A percentile compares a stretch with the other conserved stretches of the same genome.
Evolutionary conservation across 2,329 filamentous ascomycete species (phyloP).

Genomic region (Trichoderma breve): DNA sequence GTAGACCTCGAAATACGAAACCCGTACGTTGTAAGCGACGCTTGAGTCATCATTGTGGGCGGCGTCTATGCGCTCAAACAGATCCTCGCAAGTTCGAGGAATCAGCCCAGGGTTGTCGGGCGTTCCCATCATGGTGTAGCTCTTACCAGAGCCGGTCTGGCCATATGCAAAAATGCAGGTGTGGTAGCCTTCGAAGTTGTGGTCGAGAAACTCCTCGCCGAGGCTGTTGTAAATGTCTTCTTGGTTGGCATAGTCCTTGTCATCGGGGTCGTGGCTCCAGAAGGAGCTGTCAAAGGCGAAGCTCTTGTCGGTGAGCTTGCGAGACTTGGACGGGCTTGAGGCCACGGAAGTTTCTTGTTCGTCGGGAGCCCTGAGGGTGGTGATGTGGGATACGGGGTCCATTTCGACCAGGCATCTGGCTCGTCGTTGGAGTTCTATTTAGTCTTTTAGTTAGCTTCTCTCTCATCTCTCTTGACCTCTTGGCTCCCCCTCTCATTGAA

Average conservation of each 20-base stretch:
- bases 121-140: slow-evolving; percentile 96
- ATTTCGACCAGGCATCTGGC: slow-evolving; percentile 87
- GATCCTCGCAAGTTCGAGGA: slow-evolving; percentile 89
- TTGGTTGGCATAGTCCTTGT: slow-evolving; percentile 86
- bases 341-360: slow-evolving; percentile 41
- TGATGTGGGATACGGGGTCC: slow-evolving; percentile 83
- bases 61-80: slow-evolving; percentile 88
- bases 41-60: slow-evolving; percentile 76
- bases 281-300: slow-evolving; percentile 99
- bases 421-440: slow-evolving; percentile 72
- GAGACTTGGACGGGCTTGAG: slow-evolving; percentile 54
- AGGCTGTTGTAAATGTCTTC: slow-evolving; percentile 92
- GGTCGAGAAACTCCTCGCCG: slow-evolving; percentile 94
- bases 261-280: slow-evolving; percentile 82
- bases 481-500: background rate
- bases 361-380: slow-evolving; percentile 71
- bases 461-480: background rate
- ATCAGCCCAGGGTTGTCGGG: slow-evolving; percentile 86
- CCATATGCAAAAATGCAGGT: slow-evolving; percentile 99
- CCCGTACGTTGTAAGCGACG: slow-evolving; percentile 94
- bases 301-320: slow-evolving; percentile 81
- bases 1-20: slow-evolving; percentile 99
- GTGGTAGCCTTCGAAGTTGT: slow-evolving; percentile 99
- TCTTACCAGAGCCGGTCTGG: slow-evolving; percentile 96
- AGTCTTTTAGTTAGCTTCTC: background rate